These are phyloP conservation scores for Eutrema yunnanense DNA, from an alignment of 345 rosid genomes.

Conservation along the genomic window DNA sequence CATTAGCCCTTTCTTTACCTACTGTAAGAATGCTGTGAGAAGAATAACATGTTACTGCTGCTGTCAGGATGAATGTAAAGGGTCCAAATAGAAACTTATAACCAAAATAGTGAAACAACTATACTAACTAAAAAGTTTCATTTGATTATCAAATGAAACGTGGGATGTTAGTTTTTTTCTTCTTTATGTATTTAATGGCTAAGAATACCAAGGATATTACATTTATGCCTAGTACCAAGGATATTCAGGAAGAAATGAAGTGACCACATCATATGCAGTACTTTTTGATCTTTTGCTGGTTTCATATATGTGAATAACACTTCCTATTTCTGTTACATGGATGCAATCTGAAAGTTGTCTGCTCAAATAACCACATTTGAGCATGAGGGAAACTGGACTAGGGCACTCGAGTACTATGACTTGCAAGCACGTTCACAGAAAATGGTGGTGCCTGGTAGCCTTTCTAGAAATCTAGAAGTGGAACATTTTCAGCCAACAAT, in stretches of 20 bases:
- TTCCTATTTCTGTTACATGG: conserved; percentile 25
- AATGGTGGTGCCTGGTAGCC: conserved; percentile 31
- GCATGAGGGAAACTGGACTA: conserved; percentile 95
- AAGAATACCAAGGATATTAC: too few species aligned
- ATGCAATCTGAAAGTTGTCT: conserved; percentile 45
- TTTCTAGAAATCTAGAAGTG: conserved; percentile 30
- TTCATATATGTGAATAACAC: conserved; percentile 17
- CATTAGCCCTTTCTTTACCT: neutral
- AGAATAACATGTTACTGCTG: neutral
- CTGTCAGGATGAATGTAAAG: neutral
- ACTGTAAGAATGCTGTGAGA: conserved; percentile 1
- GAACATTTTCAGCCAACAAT: conserved; percentile 29
- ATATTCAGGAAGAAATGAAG: neutral
- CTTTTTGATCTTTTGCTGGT: neutral
- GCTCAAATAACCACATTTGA: conserved; percentile 91
- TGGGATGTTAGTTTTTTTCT: neutral
- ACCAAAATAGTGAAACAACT: neutral
- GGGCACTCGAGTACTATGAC: conserved; percentile 93
- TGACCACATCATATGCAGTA: neutral
- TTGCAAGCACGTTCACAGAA: conserved; percentile 72
- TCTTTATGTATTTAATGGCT: neutral
- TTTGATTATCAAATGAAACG: neutral
- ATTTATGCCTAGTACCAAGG: neutral
- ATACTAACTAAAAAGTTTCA: neutral
- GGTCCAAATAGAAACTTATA: neutral